Conservation (phyloP, 225 moss, liverwort and hornwort species). For the Climacium dendroides region DNA sequence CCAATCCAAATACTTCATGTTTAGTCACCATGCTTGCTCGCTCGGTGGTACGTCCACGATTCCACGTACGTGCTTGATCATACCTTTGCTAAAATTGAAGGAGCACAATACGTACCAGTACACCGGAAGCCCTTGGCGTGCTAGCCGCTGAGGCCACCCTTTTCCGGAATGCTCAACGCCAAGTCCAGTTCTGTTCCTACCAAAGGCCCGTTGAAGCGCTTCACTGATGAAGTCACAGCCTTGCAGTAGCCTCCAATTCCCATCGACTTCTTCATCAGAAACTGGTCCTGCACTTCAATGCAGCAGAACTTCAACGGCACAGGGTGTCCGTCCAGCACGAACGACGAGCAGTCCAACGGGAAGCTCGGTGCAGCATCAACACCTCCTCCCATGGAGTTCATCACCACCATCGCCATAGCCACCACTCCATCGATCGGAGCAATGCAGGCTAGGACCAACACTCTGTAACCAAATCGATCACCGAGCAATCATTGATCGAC, state of each 20-base stretch:
- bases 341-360: constrained; percentile 1
- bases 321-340: neutral
- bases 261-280: neutral
- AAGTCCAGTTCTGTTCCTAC: neutral
- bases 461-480: too few relatives aligned
- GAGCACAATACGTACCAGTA: neutral
- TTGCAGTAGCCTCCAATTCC: neutral
- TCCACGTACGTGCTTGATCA: too few relatives aligned
- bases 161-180: constrained; percentile 6
- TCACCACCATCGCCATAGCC: too few relatives aligned
- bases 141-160: neutral
- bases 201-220: neutral
- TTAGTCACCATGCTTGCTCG: neutral
- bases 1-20: neutral
- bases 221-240: neutral
- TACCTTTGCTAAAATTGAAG: too few relatives aligned
- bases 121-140: neutral
- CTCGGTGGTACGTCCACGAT: neutral
- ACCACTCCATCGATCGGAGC: too few relatives aligned
- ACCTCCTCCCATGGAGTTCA: neutral
- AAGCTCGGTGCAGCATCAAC: neutral
- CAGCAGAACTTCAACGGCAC: neutral
- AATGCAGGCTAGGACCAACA: too few relatives aligned
- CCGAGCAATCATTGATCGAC: too few relatives aligned
- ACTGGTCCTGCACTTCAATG: constrained; percentile 20